Evolutionary conservation across 768 basidiomycete species (phyloP).

Genomic region (Aureoboletus auriporus): DNA sequence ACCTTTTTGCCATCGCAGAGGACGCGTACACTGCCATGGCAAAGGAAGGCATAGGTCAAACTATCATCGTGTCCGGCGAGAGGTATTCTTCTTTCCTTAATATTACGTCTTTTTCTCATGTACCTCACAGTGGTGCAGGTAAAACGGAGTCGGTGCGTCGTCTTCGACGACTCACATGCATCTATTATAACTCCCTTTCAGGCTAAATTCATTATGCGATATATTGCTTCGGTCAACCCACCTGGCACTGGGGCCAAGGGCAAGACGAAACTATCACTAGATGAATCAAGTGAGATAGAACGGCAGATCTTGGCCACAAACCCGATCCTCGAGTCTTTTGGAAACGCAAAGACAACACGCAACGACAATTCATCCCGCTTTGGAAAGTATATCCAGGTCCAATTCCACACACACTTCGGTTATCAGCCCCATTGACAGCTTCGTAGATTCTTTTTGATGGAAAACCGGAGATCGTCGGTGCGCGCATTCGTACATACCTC

Average conservation of each 20-base stretch:
- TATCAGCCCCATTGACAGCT: not conserved
- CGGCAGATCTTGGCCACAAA: conserved; percentile 98
- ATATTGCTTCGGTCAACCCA: conserved; percentile 96
- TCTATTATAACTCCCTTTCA: conserved; percentile 26
- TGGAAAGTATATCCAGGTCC: conserved; percentile 96
- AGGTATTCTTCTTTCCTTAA: conserved; percentile 49
- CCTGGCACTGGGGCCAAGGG: conserved; percentile 55
- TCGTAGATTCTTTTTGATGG: conserved; percentile 92
- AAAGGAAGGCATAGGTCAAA: conserved; percentile 90
- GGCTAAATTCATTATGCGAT: conserved; percentile 99
- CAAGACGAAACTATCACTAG: conserved; percentile 69
- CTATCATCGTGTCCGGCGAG: conserved; percentile 98
- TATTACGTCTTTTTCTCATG: conserved; percentile 8
- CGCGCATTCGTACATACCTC: conserved; percentile 97
- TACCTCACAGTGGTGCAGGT: conserved; percentile 81
- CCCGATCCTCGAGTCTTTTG: conserved; percentile 97
- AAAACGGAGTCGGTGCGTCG: conserved; percentile 90
- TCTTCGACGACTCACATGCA: not conserved
- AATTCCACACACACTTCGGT: not conserved
- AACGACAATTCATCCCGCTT: conserved; percentile 99
- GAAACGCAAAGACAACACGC: conserved; percentile 98
- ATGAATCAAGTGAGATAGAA: conserved; percentile 92
- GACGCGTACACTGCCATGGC: conserved; percentile 99
- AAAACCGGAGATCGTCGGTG: conserved; percentile 94
- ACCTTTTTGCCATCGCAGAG: conserved; percentile 98